Evolutionary conservation across 2,329 filamentous ascomycete genomes (phyloP), one percentile per base, ranked within the genome.

Genomic region (Ophiocordyceps camponoti-saundersi): DNA sequence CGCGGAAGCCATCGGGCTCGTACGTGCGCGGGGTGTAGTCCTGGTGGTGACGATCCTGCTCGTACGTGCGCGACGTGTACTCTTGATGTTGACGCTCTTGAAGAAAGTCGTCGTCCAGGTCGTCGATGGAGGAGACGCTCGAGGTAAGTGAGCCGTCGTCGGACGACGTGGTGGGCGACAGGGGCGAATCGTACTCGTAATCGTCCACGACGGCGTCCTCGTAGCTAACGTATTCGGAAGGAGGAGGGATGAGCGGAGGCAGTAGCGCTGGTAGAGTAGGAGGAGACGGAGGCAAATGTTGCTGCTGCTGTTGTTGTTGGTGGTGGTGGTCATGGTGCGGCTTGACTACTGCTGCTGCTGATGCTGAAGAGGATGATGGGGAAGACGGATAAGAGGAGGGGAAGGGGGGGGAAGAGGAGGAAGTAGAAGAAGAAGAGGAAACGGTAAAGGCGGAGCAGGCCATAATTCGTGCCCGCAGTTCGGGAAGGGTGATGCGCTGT

Each of bases 401-500:
- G 34, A 16, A 18, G 34, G 55, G 47, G 61, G 70, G 67, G 39
- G 68, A 68, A 23, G 60, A 61, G 44, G 68, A 65, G 11, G 66
- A 65, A 18, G 65, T 62, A 50, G 53, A 41, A 53, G 59, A 49
- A 58, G 60, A 53, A 48, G 57, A 48, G 52, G 60, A 70, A 44
- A 63, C 68, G 49, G 82, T 93, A 62, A 95, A 87, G 53, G 72
- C 70, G 30, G 80, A 71, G 69, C 89, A 95, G 52, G 78, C 73
- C 56, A 82, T 62, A 60, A 96, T 92, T 60, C 82, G 71, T 53
- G 77, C 72, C 58, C 83, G 80, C 48, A 98, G 75, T 65, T 95
- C 85, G 48, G 78, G 67, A 52, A 98, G 75, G 48, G 80, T 82
- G 59, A 94, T 89, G 62, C 92, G 76, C 61, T 86, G 79, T 57